Conservation (phyloP, 2,329 filamentous ascomycete species). For the Phaeomoniella chlamydospora region DNA sequence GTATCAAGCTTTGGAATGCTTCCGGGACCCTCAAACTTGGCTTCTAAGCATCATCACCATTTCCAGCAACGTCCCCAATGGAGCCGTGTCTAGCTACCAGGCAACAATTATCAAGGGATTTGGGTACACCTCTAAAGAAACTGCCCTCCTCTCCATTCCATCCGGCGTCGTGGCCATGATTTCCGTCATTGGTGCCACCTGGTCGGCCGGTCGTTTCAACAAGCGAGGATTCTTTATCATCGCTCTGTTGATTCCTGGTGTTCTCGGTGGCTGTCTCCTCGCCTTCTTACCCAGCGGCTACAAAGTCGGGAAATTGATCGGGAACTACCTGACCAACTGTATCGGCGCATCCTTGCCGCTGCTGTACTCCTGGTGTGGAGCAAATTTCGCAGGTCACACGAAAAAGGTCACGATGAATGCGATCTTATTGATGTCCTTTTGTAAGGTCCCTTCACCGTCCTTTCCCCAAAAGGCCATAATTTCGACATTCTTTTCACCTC, state of each 20-base stretch:
- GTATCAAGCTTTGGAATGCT: conserved; percentile 7
- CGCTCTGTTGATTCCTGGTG: conserved; percentile 29
- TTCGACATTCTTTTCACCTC: too few species aligned
- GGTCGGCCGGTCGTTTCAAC: conserved; percentile 22
- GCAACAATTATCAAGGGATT: conserved; percentile 21
- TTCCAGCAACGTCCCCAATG: conserved; percentile 15
- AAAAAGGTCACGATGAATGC: conserved; percentile 36
- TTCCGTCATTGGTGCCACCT: conserved; percentile 11
- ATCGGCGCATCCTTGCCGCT: conserved; percentile 28
- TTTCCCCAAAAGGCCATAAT: too few species aligned
- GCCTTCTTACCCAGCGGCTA: conserved; percentile 22
- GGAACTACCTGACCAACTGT: conserved; percentile 29
- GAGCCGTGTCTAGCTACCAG: conserved; percentile 16
- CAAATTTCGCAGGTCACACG: conserved; percentile 32
- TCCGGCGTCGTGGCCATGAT: conserved; percentile 17
- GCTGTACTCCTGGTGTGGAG: conserved; percentile 31
- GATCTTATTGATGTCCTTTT: conserved; percentile 27
- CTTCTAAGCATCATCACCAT: conserved; percentile 8
- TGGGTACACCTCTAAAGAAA: conserved; percentile 23
- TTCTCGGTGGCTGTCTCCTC: conserved; percentile 26
- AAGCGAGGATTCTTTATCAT: conserved; percentile 27
- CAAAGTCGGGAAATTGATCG: conserved; percentile 26
- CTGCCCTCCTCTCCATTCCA: conserved; percentile 17
- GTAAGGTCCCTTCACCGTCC: too few species aligned
- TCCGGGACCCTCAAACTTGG: conserved; percentile 12